phyloP scores from a whole-genome alignment of 257 asterid species.

The Datura wrightii region DNA sequence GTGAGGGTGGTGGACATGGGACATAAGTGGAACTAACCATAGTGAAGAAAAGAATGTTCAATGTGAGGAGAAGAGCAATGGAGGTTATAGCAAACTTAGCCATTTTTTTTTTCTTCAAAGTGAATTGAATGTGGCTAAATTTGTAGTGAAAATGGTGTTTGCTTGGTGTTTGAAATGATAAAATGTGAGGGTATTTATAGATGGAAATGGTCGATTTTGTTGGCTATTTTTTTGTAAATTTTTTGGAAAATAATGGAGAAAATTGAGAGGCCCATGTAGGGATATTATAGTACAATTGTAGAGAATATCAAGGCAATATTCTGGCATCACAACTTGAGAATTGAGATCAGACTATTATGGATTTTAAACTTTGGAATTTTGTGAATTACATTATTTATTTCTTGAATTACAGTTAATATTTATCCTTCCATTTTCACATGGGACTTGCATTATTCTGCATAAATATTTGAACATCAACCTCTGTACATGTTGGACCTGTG shows the following conservation, averaged over 20 bases:
- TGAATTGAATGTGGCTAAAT: not conserved
- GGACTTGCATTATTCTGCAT: slow-evolving; percentile 19
- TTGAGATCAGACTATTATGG: not conserved
- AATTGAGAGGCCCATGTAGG: not conserved
- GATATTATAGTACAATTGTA: not conserved
- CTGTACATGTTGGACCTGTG: not conserved
- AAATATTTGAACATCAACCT: not conserved
- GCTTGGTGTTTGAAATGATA: slow-evolving; percentile 24
- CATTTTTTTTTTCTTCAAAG: not conserved
- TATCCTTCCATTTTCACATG: slow-evolving; percentile 3
- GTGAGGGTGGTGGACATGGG: slow-evolving; percentile 37
- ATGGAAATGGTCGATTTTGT: not conserved
- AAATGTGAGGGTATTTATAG: slow-evolving; percentile 33
- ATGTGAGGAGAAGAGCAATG: slow-evolving; percentile 36
- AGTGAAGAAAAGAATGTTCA: slow-evolving; percentile 43
- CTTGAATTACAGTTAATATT: not conserved
- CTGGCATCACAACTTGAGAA: not conserved
- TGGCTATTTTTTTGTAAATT: not conserved
- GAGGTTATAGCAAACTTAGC: slow-evolving; percentile 26
- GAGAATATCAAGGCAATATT: not conserved
- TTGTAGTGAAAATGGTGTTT: not conserved
- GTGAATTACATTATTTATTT: not conserved
- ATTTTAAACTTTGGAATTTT: not conserved
- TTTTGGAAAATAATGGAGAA: not conserved
- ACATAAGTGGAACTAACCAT: slow-evolving; percentile 38